Evolutionary conservation across 225 moss, liverwort and hornwort genomes (phyloP).

Genomic region (Thuidium tamariscinum): DNA sequence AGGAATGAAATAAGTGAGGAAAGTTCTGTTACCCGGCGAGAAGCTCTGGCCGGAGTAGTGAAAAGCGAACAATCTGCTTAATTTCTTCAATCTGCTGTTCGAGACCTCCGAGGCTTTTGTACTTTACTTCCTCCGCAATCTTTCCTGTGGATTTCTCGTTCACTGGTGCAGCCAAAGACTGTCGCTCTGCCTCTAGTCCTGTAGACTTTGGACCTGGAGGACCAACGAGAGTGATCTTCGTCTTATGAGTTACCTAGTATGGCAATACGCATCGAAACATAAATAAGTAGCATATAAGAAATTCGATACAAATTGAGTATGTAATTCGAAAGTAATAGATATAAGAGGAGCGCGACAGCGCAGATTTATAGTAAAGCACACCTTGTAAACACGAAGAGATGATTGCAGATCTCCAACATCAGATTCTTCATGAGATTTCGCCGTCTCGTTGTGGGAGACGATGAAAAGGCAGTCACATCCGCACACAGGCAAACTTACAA

Average conservation of each 20-base stretch:
- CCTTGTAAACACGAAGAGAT: slow-evolving; percentile 28
- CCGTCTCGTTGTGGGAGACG: slow-evolving; percentile 22
- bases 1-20: background rate
- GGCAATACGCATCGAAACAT: slow-evolving; percentile 7
- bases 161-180: background rate
- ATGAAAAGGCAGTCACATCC: slow-evolving; percentile 79
- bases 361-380: background rate
- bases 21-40: slow-evolving; percentile 38
- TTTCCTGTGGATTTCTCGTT: slow-evolving; percentile 10
- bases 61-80: slow-evolving; percentile 72
- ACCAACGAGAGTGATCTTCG: slow-evolving; percentile 52
- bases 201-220: slow-evolving; percentile 18
- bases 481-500: slow-evolving; percentile 61
- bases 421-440: background rate
- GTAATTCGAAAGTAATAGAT: background rate
- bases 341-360: background rate
- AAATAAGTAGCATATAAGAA: background rate
- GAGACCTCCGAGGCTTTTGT: slow-evolving; percentile 72
- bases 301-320: background rate
- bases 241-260: slow-evolving; percentile 45
- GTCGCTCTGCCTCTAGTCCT: background rate
- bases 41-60: slow-evolving; percentile 63
- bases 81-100: slow-evolving; percentile 67
- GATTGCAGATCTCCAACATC: background rate
- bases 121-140: slow-evolving; percentile 42